Percentiles rank a stretch among this genome's conserved stretches.
These are phyloP conservation scores for Astrocystis sublimbata DNA, from an alignment of 495 filamentous ascomycete species.

Conservation along the genomic window DNA sequence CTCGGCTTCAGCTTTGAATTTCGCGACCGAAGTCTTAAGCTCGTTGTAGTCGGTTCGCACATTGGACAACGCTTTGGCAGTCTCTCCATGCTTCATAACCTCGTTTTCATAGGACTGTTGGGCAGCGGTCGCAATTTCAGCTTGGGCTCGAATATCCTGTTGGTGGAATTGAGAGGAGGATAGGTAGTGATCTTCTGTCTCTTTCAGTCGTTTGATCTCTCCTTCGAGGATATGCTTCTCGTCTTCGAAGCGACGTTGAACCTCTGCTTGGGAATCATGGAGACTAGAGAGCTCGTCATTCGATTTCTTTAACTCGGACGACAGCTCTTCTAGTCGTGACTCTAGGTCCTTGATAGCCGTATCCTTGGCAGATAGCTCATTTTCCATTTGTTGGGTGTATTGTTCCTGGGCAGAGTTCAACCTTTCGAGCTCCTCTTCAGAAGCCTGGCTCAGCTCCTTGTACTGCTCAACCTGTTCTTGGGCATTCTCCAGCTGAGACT, in stretches of 20 bases:
- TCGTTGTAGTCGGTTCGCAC: slow-evolving; percentile 79
- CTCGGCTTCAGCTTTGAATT: slow-evolving; percentile 74
- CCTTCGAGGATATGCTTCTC: slow-evolving; percentile 73
- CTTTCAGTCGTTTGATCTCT: slow-evolving; percentile 79
- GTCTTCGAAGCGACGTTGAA: slow-evolving; percentile 70
- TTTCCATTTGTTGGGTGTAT: slow-evolving; percentile 82
- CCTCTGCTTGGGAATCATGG: slow-evolving; percentile 74
- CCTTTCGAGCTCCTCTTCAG: slow-evolving; percentile 84
- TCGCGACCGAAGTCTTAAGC: slow-evolving; percentile 71
- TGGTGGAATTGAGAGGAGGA: slow-evolving; percentile 78
- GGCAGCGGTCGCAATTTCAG: slow-evolving; percentile 86
- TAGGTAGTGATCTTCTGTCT: slow-evolving; percentile 77
- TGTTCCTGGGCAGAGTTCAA: slow-evolving; percentile 80
- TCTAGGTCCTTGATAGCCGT: slow-evolving; percentile 74
- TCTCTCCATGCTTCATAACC: slow-evolving; percentile 90
- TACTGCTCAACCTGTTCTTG: slow-evolving; percentile 82
- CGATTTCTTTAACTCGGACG: slow-evolving; percentile 72
- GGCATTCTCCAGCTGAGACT: slow-evolving; percentile 73
- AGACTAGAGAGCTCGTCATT: slow-evolving; percentile 77
- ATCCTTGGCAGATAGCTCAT: slow-evolving; percentile 69
- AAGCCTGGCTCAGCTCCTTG: slow-evolving; percentile 79
- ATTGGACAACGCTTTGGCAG: slow-evolving; percentile 76
- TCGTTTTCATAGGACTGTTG: slow-evolving; percentile 95
- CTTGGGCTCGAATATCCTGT: slow-evolving; percentile 88
- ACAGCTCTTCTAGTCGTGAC: slow-evolving; percentile 77